phyloP scores from a whole-genome alignment of 306 rosid genomes.

The Dryas octopetala region DNA sequence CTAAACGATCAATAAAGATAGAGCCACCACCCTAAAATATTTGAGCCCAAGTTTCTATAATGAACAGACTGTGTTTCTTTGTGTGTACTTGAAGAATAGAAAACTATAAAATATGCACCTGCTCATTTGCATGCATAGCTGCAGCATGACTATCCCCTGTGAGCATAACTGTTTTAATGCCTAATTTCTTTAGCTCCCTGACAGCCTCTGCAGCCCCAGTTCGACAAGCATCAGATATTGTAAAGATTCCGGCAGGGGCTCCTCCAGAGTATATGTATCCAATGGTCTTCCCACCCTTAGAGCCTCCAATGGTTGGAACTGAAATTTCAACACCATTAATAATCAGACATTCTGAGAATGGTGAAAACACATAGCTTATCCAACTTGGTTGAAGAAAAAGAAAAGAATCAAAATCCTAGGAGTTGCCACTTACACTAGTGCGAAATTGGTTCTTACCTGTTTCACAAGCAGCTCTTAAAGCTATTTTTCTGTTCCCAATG shows the following conservation, averaged over 20 bases:
- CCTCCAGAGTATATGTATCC: conserved; percentile 69
- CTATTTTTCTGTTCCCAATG: conserved; percentile 72
- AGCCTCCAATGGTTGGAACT: conserved; percentile 61
- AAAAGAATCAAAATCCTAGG: not conserved
- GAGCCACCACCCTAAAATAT: too few species aligned
- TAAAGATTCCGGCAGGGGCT: conserved; percentile 56
- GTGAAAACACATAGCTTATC: not conserved
- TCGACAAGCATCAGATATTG: conserved; percentile 75
- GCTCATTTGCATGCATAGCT: conserved; percentile 71
- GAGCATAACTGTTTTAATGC: conserved; percentile 85
- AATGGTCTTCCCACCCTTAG: conserved; percentile 59
- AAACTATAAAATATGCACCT: conserved; percentile 45
- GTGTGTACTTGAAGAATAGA: not conserved
- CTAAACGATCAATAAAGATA: too few species aligned
- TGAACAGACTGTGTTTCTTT: too few species aligned
- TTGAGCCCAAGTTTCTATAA: too few species aligned
- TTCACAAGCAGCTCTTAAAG: conserved; percentile 57
- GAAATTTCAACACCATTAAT: conserved; percentile 24
- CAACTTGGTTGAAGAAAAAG: not conserved
- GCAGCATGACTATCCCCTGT: conserved; percentile 81
- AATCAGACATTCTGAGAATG: not conserved
- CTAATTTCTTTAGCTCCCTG: conserved; percentile 54
- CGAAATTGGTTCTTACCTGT: conserved; percentile 47
- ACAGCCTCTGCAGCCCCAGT: conserved; percentile 73
- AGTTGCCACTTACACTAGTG: not conserved